Conservation (phyloP, 2,329 filamentous ascomycete species). For the Torrubiellomyces zombiae region DNA sequence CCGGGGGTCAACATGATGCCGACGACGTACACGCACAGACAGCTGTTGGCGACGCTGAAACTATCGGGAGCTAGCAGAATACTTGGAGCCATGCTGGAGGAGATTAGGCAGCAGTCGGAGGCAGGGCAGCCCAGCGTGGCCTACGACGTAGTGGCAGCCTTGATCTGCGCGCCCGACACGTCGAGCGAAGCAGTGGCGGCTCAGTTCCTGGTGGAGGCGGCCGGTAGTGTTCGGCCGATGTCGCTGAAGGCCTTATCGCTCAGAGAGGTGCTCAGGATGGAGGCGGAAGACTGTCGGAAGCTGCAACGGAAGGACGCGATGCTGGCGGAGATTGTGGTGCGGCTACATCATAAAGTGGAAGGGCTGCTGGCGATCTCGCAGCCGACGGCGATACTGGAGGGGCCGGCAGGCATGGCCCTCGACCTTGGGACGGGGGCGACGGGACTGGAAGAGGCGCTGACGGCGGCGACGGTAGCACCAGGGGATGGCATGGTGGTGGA, state of each 20-base stretch:
- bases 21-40: slow-evolving; percentile 55
- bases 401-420: slow-evolving; percentile 22
- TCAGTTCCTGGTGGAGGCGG: slow-evolving; percentile 15
- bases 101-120: slow-evolving; percentile 46
- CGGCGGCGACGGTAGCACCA: slow-evolving; percentile 22
- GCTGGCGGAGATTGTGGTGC: slow-evolving; percentile 44
- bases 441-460: slow-evolving; percentile 24
- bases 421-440: slow-evolving; percentile 20
- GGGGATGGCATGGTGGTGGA: slow-evolving; percentile 24
- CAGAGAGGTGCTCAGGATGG: slow-evolving; percentile 39
- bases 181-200: slow-evolving; percentile 21
- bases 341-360: slow-evolving; percentile 47
- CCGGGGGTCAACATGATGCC: slow-evolving; percentile 37
- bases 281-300: slow-evolving; percentile 39
- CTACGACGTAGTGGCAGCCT: slow-evolving; percentile 51
- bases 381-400: slow-evolving; percentile 24
- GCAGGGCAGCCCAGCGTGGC: slow-evolving; percentile 41
- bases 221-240: slow-evolving; percentile 17
- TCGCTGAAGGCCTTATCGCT: slow-evolving; percentile 37
- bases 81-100: slow-evolving; percentile 47
- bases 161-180: slow-evolving; percentile 51
- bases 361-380: slow-evolving; percentile 37
- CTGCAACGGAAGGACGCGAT: slow-evolving; percentile 38
- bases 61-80: slow-evolving; percentile 46
- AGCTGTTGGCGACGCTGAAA: slow-evolving; percentile 43